Base-by-base conservation (phyloP, 768 basidiomycete species). In the Ramaria sp. region DNA sequence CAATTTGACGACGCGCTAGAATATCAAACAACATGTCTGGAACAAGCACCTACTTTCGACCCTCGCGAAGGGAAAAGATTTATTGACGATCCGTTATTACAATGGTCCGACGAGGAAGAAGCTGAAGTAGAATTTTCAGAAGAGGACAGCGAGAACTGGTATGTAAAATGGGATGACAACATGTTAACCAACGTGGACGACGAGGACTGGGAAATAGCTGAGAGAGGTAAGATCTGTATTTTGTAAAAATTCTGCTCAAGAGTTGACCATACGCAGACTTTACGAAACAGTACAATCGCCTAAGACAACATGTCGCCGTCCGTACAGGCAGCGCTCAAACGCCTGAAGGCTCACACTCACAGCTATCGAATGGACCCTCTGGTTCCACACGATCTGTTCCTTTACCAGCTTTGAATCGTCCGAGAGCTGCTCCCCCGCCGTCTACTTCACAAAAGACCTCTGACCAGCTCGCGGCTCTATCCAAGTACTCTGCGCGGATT, bases 281-380 rank as follows among this genome's bases (percentile, higher is more conserved):
- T 62, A 98, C 96, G 32, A 98, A 98, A 69, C 93, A 97, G 62
- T 99, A 88, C 70, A 98, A 98, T 70, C 85, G 96, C 22, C 74
- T 98, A 28, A 74, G 87, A 48, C 94, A 97, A 66, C 90, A 97
- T 65, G 83, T 89, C 55, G 88, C 87, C 20, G 85, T 91, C 5
- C 83, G 82, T 36, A 79, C 80, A 16, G 87, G 88, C 2, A 79
- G 74, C 53, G 85, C 79, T 0, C 78, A 79, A 52, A 28, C 24
- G 18, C 22, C 47, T 20, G 44, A 50, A 22, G 56, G 47, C 9
- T 42, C 38, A 25, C n/a, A 13, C 20, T 30, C 51, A 12, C 52
- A 44, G 5, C 12, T 15, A 12, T 62, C 32, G 56, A 61, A 20
- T 38, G 59, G 28, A 51, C 61, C 53, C 55, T 9, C 49, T 50